phyloP scores from a whole-genome alignment of 2,329 filamentous ascomycete genomes.

The Xylaria arbuscula region DNA sequence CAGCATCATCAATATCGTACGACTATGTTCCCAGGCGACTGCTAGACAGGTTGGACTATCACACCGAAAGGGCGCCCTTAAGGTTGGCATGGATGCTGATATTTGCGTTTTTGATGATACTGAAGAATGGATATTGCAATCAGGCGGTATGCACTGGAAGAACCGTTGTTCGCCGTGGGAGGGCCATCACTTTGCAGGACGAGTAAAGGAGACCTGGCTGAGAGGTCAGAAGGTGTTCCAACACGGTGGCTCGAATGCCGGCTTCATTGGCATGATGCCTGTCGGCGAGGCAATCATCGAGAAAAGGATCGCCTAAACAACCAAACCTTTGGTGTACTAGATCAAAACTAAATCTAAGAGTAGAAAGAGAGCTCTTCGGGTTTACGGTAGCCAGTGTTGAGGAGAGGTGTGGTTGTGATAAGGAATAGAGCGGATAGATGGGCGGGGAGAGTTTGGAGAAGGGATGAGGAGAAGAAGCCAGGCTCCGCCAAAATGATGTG shows the following conservation, averaged over 20 bases:
- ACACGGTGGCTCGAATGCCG: slow-evolving; percentile 64
- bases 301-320: slow-evolving; percentile 60
- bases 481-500: slow-evolving; percentile 33
- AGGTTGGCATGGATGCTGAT: slow-evolving; percentile 87
- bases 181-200: slow-evolving; percentile 78
- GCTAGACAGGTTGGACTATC: slow-evolving; percentile 87
- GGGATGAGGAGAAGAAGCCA: slow-evolving; percentile 16
- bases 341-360: neutral
- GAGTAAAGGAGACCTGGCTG: slow-evolving; percentile 88
- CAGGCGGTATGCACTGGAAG: slow-evolving; percentile 89
- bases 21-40: slow-evolving; percentile 87
- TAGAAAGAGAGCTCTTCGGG: neutral
- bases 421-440: slow-evolving; percentile 13
- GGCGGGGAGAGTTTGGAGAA: slow-evolving; percentile 28
- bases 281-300: slow-evolving; percentile 69
- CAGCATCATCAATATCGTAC: slow-evolving; percentile 80
- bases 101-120: slow-evolving; percentile 91
- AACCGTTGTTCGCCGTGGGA: slow-evolving; percentile 95
- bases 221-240: slow-evolving; percentile 80
- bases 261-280: slow-evolving; percentile 62
- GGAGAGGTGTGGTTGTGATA: slow-evolving; percentile 20
- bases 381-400: slow-evolving; percentile 5
- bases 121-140: slow-evolving; percentile 78
- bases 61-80: slow-evolving; percentile 82
- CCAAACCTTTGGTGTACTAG: neutral